These are phyloP conservation scores for Botrytis fabae DNA, from an alignment of 2,329 filamentous ascomycete species.

Conservation along the genomic window DNA sequence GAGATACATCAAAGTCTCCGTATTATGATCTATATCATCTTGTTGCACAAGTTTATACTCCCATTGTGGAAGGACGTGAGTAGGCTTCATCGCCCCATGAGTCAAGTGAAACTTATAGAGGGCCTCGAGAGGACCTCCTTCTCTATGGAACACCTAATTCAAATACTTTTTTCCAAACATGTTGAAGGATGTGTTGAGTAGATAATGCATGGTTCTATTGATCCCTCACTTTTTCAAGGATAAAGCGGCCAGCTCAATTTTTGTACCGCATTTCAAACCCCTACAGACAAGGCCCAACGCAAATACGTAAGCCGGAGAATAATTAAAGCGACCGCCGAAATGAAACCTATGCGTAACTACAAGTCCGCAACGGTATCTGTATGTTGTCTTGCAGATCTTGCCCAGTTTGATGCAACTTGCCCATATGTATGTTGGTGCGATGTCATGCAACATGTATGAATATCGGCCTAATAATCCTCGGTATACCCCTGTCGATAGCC, in stretches of 20 bases:
- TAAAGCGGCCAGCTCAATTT: background rate
- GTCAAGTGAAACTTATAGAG: background rate
- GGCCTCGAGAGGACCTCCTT: background rate
- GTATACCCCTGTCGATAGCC: background rate
- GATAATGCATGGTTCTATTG: background rate
- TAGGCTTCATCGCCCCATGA: background rate
- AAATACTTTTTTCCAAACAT: too few species aligned
- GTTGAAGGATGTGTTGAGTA: background rate
- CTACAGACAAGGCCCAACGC: too few species aligned
- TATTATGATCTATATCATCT: background rate
- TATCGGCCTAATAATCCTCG: background rate
- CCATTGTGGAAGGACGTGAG: background rate
- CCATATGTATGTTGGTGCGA: constrained; percentile 1
- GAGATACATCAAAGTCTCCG: background rate
- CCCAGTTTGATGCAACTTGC: background rate
- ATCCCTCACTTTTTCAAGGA: background rate
- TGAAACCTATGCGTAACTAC: background rate
- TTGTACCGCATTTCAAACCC: background rate
- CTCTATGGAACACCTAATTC: background rate
- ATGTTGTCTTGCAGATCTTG: background rate
- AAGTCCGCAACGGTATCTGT: background rate
- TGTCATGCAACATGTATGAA: background rate
- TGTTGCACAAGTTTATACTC: background rate
- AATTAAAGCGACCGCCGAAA: background rate
- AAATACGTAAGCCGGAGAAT: background rate